These are phyloP conservation scores for Rhynchospora breviuscula DNA, from an alignment of 176 grass and related monocot genomes.

Conservation along the genomic window DNA sequence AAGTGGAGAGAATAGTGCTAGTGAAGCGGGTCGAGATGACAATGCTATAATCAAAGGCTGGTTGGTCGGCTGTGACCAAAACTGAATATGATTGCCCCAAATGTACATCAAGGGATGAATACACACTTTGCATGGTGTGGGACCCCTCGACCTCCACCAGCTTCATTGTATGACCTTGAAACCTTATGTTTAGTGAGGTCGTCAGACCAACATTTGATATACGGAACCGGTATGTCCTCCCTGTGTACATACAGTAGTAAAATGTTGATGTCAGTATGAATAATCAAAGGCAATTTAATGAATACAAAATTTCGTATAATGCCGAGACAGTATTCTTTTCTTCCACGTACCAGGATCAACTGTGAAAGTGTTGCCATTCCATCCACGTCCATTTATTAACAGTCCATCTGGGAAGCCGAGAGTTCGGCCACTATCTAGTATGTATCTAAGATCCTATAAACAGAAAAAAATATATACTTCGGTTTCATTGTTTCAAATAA, in stretches of 20 bases:
- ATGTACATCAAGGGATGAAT: conserved; percentile 78
- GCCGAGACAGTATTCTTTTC: background rate
- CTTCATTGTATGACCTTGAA: conserved; percentile 84
- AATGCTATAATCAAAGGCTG: conserved; percentile 54
- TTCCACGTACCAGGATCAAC: conserved; percentile 41
- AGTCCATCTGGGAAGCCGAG: conserved; percentile 58
- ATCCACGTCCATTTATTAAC: conserved; percentile 58
- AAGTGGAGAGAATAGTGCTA: conserved; percentile 38
- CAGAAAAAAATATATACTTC: background rate
- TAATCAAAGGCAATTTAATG: background rate
- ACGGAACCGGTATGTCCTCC: conserved; percentile 65
- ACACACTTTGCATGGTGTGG: conserved; percentile 69
- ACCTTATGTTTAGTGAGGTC: conserved; percentile 63
- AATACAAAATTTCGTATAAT: background rate
- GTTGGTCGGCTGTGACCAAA: conserved; percentile 70
- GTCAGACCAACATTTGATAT: conserved; percentile 78
- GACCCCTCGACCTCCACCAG: conserved; percentile 89
- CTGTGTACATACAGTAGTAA: conserved; percentile 29
- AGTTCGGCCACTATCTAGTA: conserved; percentile 55
- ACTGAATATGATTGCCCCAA: conserved; percentile 90
- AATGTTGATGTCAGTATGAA: background rate
- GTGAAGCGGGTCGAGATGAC: conserved; percentile 84
- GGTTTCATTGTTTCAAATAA: background rate
- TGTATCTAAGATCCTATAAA: conserved; percentile 53
- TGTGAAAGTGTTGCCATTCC: conserved; percentile 58